Percentiles rank a stretch among this genome's conserved stretches.
Evolutionary conservation across 768 basidiomycete genomes (phyloP).

Genomic region (Grammothele lineata): DNA sequence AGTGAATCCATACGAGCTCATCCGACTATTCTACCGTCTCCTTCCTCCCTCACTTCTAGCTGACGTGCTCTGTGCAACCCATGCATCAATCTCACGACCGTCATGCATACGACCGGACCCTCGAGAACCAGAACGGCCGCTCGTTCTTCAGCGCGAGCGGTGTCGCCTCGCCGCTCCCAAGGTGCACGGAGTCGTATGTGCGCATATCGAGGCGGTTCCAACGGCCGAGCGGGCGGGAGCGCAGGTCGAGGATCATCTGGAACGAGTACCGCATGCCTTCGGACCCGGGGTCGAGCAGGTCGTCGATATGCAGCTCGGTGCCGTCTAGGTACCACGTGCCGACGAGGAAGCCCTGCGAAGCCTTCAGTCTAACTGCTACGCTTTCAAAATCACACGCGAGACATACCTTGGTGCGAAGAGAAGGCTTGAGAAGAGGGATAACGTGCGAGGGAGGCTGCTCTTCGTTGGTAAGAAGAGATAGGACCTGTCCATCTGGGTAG

Average conservation of each 20-base stretch:
- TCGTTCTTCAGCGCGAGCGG: constrained; percentile 77
- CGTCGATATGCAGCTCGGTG: constrained; percentile 52
- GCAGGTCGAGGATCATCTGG: constrained; percentile 65
- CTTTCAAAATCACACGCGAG: neutral
- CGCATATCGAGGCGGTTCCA: constrained; percentile 80
- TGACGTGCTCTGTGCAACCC: too few relatives aligned
- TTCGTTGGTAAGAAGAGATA: constrained; percentile 83
- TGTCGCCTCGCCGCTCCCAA: constrained; percentile 68
- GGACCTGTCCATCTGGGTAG: constrained; percentile 79
- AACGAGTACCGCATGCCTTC: constrained; percentile 54
- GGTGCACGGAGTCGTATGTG: constrained; percentile 69
- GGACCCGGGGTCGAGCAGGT: constrained; percentile 53
- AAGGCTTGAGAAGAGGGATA: constrained; percentile 72
- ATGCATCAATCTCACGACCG: too few relatives aligned
- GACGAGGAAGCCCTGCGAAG: constrained; percentile 62
- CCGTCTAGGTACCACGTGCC: constrained; percentile 72
- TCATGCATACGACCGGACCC: constrained; percentile 65
- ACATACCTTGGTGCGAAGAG: constrained; percentile 71
- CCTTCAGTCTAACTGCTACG: too few relatives aligned
- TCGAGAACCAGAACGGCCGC: constrained; percentile 92
- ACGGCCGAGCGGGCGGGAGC: constrained; percentile 75
- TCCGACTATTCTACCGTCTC: too few relatives aligned
- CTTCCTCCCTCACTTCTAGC: too few relatives aligned
- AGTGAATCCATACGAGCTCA: too few relatives aligned
- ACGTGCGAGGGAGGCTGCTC: constrained; percentile 64